A percentile compares a stretch with the other conserved stretches of the same genome.
Evolutionary conservation across 306 rosid species (phyloP).

Genomic region (Comarum palustre): DNA sequence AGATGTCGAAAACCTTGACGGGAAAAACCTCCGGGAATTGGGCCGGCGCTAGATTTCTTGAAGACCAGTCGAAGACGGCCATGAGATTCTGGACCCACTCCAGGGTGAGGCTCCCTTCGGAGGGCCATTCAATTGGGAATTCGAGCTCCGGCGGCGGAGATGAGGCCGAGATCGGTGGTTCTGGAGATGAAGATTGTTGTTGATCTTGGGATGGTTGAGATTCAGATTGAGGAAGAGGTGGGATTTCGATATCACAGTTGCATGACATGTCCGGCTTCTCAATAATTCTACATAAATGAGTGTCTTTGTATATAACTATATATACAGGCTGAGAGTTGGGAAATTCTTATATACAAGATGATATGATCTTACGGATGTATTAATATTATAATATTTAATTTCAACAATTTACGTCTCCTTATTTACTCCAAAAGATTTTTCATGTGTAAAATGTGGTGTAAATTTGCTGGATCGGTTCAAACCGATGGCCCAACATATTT

Average conservation of each 20-base stretch:
- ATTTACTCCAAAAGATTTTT: too few species aligned
- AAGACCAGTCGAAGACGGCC: conserved; percentile 66
- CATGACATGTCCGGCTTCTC: neutral
- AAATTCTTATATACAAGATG: too few species aligned
- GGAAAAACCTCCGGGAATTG: conserved; percentile 57
- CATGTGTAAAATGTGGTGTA: too few species aligned
- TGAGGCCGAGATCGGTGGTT: neutral
- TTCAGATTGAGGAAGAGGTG: neutral
- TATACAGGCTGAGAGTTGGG: too few species aligned
- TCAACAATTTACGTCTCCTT: too few species aligned
- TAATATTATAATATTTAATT: too few species aligned
- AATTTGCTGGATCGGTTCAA: too few species aligned
- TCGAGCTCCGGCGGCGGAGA: conserved; percentile 32
- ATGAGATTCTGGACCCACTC: conserved; percentile 60
- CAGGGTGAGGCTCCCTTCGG: conserved; percentile 40
- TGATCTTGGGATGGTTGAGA: neutral
- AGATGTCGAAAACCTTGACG: conserved; percentile 56
- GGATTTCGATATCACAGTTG: neutral
- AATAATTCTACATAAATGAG: too few species aligned
- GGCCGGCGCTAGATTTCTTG: conserved; percentile 51
- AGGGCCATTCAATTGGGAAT: conserved; percentile 63
- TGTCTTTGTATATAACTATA: too few species aligned
- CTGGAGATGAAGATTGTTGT: neutral
- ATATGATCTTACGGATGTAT: too few species aligned
- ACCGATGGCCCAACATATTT: too few species aligned